Conservation (phyloP, 768 basidiomycete genomes). For the Boletus speciosus region DNA sequence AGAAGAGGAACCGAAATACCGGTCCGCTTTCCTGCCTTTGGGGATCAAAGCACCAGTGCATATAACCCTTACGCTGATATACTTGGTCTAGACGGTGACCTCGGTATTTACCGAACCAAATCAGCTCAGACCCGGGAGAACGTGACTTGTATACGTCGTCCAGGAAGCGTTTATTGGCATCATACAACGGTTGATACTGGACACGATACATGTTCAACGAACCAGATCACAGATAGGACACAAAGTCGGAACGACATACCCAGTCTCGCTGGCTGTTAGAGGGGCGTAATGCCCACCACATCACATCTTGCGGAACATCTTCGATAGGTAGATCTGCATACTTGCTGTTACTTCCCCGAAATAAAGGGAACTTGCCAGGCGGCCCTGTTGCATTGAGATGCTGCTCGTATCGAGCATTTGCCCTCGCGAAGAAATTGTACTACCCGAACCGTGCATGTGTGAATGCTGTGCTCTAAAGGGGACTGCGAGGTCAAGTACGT, state of each 20-base stretch:
- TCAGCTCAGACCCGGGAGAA: conserved; percentile 22
- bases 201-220: not conserved
- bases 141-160: conserved; percentile 9
- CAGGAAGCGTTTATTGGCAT: conserved; percentile 13
- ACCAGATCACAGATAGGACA: not conserved
- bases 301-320: conserved; percentile 10
- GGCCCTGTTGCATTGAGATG: not conserved
- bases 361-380: conserved; percentile 12
- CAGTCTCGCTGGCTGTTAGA: not conserved
- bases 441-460: not conserved
- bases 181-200: conserved; percentile 15
- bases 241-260: conserved; percentile 1
- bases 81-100: conserved; percentile 17
- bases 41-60: conserved; percentile 12
- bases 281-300: conserved; percentile 15
- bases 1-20: conserved; percentile 2
- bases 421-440: conserved; percentile 3
- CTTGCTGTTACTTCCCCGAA: not conserved
- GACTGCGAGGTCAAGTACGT: not conserved
- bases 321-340: conserved; percentile 3
- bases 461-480: not conserved
- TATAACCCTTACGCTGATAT: conserved; percentile 1
- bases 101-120: conserved; percentile 21
- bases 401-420: conserved; percentile 8
- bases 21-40: not conserved